These are phyloP conservation scores for Diaporthe longicolla DNA, from an alignment of 2,329 filamentous ascomycete species.

Conservation along the genomic window DNA sequence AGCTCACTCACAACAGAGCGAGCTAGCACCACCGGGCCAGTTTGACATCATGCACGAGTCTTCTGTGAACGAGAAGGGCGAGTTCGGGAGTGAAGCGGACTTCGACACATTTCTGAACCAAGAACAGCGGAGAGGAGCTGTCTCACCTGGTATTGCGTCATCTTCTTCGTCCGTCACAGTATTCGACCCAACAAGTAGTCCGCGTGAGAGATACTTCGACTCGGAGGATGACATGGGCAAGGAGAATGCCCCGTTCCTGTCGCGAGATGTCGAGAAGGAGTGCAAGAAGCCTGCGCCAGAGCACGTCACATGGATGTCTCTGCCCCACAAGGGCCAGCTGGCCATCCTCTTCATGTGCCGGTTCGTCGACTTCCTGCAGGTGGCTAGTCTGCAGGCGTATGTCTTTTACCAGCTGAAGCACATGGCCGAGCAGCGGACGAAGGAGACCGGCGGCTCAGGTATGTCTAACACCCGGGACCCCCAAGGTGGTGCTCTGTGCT, in stretches of 20 bases:
- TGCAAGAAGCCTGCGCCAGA: conserved; percentile 36
- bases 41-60: conserved; percentile 38
- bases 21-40: conserved; percentile 36
- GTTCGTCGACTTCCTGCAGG: conserved; percentile 80
- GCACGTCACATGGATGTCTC: conserved; percentile 74
- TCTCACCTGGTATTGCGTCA: conserved; percentile 26
- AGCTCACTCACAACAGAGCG: conserved; percentile 34
- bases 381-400: conserved; percentile 78
- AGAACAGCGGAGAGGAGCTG: background rate
- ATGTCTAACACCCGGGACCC: background rate
- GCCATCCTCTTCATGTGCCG: conserved; percentile 78
- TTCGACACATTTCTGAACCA: conserved; percentile 39
- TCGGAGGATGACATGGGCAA: conserved; percentile 38
- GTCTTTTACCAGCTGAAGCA: conserved; percentile 83
- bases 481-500: background rate
- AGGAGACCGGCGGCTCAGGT: conserved; percentile 36
- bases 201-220: conserved; percentile 38
- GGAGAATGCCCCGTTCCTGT: conserved; percentile 40
- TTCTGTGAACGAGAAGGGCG: conserved; percentile 35
- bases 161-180: conserved; percentile 41
- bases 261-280: conserved; percentile 40
- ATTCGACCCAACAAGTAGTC: conserved; percentile 39
- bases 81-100: conserved; percentile 22
- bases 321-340: conserved; percentile 80
- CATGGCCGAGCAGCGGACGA: conserved; percentile 57